Conservation (phyloP, 257 asterid species). For the Ilex aquifolium region DNA sequence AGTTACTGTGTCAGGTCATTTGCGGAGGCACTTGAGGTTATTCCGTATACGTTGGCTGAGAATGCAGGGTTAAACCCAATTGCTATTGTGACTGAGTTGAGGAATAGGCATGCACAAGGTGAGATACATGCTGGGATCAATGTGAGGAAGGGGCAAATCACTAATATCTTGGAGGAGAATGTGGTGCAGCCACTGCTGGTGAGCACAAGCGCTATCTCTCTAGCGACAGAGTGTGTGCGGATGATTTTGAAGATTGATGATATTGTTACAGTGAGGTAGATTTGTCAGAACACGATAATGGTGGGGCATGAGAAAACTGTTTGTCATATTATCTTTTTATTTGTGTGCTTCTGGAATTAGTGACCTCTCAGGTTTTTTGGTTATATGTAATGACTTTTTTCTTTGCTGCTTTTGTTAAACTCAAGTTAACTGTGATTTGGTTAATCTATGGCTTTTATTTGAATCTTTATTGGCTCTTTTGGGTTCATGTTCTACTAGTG, state of each 20-base stretch:
- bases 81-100: constrained; percentile 85
- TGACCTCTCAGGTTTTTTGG: constrained; percentile 14
- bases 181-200: constrained; percentile 97
- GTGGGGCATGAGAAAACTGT: constrained; percentile 17
- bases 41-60: constrained; percentile 96
- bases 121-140: constrained; percentile 96
- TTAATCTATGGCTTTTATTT: not conserved
- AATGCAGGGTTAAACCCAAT: constrained; percentile 98
- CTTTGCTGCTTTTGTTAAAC: constrained; percentile 1
- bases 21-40: constrained; percentile 96
- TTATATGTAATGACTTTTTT: constrained; percentile 9
- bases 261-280: constrained; percentile 96
- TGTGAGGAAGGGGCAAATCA: constrained; percentile 98
- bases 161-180: constrained; percentile 94
- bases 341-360: constrained; percentile 21
- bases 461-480: not conserved
- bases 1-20: constrained; percentile 86
- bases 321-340: constrained; percentile 18
- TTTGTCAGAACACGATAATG: constrained; percentile 6
- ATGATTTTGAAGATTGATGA: constrained; percentile 99
- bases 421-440: not conserved
- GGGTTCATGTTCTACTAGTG: not conserved
- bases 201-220: constrained; percentile 86
- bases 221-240: constrained; percentile 96
- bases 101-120: constrained; percentile 98